Base-by-base conservation (phyloP, 805 yeast species). In the Nakazawaea ishiwadae region DNA sequence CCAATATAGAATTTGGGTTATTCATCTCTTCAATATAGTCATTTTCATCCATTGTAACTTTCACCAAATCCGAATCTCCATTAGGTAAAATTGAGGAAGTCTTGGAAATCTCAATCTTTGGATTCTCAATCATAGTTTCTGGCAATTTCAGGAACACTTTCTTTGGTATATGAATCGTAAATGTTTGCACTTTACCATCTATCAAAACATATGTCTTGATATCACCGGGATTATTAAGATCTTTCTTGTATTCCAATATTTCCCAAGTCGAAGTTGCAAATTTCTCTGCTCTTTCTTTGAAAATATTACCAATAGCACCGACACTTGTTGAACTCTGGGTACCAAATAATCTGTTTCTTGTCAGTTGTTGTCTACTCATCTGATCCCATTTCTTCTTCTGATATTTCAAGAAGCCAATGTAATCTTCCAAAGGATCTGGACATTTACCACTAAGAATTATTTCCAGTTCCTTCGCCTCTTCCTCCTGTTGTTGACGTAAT, bases 361-460 rank as follows among this genome's bases (percentile, higher is more conserved):
- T 75, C 40, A 71, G 73, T 51, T 88, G 73, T 45, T 82, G 84
- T 47, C 76, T 75, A n/a, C 75, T 72, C 56, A 88, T 95, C 10
- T 78, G 66, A 37, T 66, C 75, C 99, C 99, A 93, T 55, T 86
- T 86, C n/a, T 79, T 72, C 59, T 91, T 89, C 60, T 85, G 91
- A 53, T 84, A 84, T 23, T 65, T 62, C 45, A 93, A 66, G 66
- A 84, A 85, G 0, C 74, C 82, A 14, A 58, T 72, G 59, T 85
- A 85, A 51, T 85, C 89, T 11, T 68, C 80, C 1, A 67, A 62
- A 59, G 84, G 81, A 5, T 79, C 71, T 1, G 95, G 95, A 56
- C 85, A 79, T 3, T 68, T 62, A 1, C 73, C 76, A 42, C 63
- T 68, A 42, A 76, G 54, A 4, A 76, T 45, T 57, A 75, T 69